phyloP scores from a whole-genome alignment of 164 flowering plant species.

The Tetrastigma voinierianum region DNA sequence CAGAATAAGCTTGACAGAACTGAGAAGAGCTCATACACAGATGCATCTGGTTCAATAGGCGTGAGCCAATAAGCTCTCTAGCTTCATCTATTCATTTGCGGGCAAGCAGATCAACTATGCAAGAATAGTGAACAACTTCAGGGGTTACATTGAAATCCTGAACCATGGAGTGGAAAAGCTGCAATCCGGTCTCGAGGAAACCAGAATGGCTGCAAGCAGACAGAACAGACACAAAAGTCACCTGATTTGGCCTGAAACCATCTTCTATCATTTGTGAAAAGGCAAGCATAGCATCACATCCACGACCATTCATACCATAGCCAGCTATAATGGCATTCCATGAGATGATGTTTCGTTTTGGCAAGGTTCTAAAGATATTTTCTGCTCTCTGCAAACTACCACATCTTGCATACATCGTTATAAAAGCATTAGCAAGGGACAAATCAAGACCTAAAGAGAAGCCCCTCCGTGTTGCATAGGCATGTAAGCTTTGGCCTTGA shows the following conservation, averaged over 20 bases:
- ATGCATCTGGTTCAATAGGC: slow-evolving; percentile 57
- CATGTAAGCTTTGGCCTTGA: slow-evolving; percentile 51
- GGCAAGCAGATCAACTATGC: slow-evolving; percentile 63
- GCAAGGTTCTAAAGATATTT: slow-evolving; percentile 28
- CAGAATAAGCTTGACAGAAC: slow-evolving; percentile 42
- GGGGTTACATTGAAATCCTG: slow-evolving; percentile 38
- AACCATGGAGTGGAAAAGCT: slow-evolving; percentile 44
- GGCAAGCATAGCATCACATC: slow-evolving; percentile 37
- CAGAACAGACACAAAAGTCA: slow-evolving; percentile 48
- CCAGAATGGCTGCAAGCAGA: slow-evolving; percentile 73
- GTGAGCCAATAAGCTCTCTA: slow-evolving; percentile 30
- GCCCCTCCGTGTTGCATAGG: slow-evolving; percentile 30
- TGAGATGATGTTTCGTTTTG: slow-evolving; percentile 37
- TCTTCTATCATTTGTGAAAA: slow-evolving; percentile 48
- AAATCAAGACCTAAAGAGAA: slow-evolving; percentile 17
- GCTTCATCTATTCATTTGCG: slow-evolving; percentile 53
- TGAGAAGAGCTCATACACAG: slow-evolving; percentile 53
- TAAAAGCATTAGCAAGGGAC: slow-evolving; percentile 43
- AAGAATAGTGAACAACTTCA: slow-evolving; percentile 54
- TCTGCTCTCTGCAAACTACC: slow-evolving; percentile 46
- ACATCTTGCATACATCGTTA: slow-evolving; percentile 64
- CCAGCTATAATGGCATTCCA: slow-evolving; percentile 65
- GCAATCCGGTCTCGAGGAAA: slow-evolving; percentile 40
- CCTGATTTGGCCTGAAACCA: slow-evolving; percentile 42
- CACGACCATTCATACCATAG: slow-evolving; percentile 54